These are phyloP conservation scores for Chlamydomonas schloesseri DNA, from an alignment of 139 green algal species.

Conservation along the genomic window DNA sequence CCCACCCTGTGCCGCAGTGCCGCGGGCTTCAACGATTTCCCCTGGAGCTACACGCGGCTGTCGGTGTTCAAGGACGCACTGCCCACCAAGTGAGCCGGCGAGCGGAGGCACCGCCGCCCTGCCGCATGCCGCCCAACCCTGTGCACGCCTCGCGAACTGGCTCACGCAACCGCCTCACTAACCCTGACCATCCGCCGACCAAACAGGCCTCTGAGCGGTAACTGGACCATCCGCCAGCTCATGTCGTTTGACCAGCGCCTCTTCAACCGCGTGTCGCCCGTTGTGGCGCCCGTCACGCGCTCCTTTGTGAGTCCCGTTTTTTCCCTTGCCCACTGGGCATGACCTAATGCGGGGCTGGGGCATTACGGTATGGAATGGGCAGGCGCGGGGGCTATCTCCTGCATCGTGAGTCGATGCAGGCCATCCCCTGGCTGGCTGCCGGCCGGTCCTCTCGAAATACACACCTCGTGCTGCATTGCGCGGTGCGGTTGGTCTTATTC, in stretches of 20 bases:
- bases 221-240: constrained; percentile 2
- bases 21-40: constrained; percentile 36
- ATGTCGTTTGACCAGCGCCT: constrained; percentile 28
- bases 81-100: constrained; percentile 12
- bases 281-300: constrained; percentile 21
- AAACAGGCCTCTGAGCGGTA: constrained; percentile 4
- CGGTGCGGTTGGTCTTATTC: no score
- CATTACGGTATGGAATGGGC: no score
- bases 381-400: no score
- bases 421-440: no score
- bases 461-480: no score
- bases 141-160: no score
- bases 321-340: not conserved
- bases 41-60: constrained; percentile 38
- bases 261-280: not conserved
- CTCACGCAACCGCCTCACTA: no score
- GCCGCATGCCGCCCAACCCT: no score
- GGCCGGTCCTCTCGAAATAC: no score
- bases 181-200: no score
- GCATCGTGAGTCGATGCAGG: no score
- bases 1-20: not conserved
- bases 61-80: not conserved
- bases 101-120: no score
- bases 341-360: not conserved
- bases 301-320: constrained; percentile 34